Evolutionary conservation across 225 moss, liverwort and hornwort genomes (phyloP).

Genomic region (Thuidium tamariscinum): DNA sequence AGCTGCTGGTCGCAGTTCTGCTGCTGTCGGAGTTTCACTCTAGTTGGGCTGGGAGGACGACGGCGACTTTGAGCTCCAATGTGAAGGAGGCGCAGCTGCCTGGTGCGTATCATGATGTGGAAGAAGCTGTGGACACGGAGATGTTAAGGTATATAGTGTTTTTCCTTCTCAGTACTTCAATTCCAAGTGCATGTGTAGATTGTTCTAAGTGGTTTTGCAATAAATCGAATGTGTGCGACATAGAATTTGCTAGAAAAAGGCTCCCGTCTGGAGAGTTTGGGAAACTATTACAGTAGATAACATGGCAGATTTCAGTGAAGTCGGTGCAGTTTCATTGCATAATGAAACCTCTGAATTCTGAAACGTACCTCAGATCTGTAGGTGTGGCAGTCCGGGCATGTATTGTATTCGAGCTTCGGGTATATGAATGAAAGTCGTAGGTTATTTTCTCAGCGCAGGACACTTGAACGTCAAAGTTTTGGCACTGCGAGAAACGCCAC

Average conservation of each 20-base stretch:
- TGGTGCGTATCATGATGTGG: not conserved
- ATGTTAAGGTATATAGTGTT: not conserved
- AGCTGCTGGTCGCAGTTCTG: not conserved
- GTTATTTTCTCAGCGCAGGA: not conserved
- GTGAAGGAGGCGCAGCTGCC: not conserved
- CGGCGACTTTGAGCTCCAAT: not conserved
- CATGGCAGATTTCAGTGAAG: not conserved
- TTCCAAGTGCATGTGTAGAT: not conserved
- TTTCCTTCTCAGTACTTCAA: not conserved
- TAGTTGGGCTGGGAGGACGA: constrained; percentile 5
- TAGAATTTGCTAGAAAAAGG: not conserved
- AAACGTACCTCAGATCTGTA: not conserved
- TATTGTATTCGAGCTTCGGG: not conserved
- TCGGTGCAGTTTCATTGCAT: not conserved
- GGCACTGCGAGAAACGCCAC: not conserved
- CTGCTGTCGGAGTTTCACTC: not conserved
- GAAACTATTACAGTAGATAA: not conserved
- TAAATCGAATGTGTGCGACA: not conserved
- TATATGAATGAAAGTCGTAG: not conserved
- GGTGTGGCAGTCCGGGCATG: too few relatives aligned
- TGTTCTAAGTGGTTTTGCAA: not conserved
- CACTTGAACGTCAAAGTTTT: not conserved
- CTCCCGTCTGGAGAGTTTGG: not conserved
- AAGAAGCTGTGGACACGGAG: not conserved
- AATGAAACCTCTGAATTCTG: not conserved